Conservation (phyloP, 2,329 filamentous ascomycete genomes). For the Tolypocladium tundrense region DNA sequence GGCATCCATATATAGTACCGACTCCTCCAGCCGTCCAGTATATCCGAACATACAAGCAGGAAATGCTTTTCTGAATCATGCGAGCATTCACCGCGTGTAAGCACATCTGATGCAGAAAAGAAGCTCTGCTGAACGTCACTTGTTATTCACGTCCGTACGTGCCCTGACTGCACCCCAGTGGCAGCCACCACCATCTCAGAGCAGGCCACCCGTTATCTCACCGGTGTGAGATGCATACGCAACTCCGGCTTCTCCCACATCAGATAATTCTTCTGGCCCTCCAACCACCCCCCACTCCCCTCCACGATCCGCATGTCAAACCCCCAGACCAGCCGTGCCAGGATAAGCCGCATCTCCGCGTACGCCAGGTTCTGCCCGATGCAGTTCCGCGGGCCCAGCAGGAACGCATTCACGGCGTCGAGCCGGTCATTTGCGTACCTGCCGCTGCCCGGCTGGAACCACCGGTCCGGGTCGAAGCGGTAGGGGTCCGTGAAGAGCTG, state of each 20-base stretch:
- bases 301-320: conserved; percentile 17
- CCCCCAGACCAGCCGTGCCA: conserved; percentile 14
- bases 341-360: conserved; percentile 18
- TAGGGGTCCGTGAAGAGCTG: conserved; percentile 20
- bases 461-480: conserved; percentile 27
- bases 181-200: too few species aligned
- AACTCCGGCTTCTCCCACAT: conserved; percentile 5
- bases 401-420: conserved; percentile 18
- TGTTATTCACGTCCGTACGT: too few species aligned
- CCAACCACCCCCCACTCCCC: conserved; percentile 3
- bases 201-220: too few species aligned
- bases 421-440: conserved; percentile 12
- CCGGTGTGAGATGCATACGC: background rate
- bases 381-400: conserved; percentile 17
- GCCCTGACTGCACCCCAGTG: too few species aligned
- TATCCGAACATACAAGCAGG: too few species aligned
- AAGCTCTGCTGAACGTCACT: too few species aligned
- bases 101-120: too few species aligned
- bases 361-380: conserved; percentile 20
- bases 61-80: too few species aligned
- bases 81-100: too few species aligned
- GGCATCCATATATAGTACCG: too few species aligned
- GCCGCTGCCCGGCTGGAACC: conserved; percentile 11
- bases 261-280: background rate
- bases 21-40: too few species aligned